Evolutionary conservation across 495 filamentous ascomycete species (phyloP).

Genomic region (Mytilinidion resinicola): DNA sequence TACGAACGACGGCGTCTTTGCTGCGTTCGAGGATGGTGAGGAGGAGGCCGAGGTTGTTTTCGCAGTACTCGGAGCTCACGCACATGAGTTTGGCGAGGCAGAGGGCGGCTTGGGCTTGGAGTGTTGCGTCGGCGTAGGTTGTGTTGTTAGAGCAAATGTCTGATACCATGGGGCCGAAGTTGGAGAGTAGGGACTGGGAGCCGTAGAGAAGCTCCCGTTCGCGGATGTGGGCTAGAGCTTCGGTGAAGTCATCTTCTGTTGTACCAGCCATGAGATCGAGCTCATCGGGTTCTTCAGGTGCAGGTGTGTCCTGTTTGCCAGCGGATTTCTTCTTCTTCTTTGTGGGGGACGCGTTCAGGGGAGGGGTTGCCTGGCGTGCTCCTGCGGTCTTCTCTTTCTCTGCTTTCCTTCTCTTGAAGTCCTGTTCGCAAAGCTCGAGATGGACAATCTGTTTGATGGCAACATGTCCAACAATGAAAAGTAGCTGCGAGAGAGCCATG

Average conservation of each 20-base stretch:
- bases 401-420: slow-evolving; percentile 94
- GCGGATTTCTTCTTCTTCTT: slow-evolving; percentile 37
- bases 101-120: slow-evolving; percentile 91
- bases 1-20: slow-evolving; percentile 78
- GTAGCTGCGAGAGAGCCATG: slow-evolving; percentile 75
- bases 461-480: slow-evolving; percentile 94
- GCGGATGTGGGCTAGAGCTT: slow-evolving; percentile 89
- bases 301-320: slow-evolving; percentile 1
- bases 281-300: slow-evolving; percentile 59
- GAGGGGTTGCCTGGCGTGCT: slow-evolving; percentile 16
- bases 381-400: slow-evolving; percentile 75
- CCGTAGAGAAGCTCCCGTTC: slow-evolving; percentile 92
- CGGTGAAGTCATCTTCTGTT: slow-evolving; percentile 96
- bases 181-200: slow-evolving; percentile 71
- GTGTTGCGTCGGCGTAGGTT: slow-evolving; percentile 72
- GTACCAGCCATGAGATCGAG: slow-evolving; percentile 95
- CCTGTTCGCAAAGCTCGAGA: slow-evolving; percentile 90
- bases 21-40: slow-evolving; percentile 97
- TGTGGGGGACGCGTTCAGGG: slow-evolving; percentile 32
- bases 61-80: slow-evolving; percentile 74
- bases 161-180: slow-evolving; percentile 82
- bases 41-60: slow-evolving; percentile 83
- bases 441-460: slow-evolving; percentile 99
- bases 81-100: slow-evolving; percentile 99
- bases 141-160: slow-evolving; percentile 96